A percentile compares a stretch with the other conserved stretches of the same genome.
phyloP scores from a whole-genome alignment of 768 basidiomycete genomes.

The Rhodotorula graminis region DNA sequence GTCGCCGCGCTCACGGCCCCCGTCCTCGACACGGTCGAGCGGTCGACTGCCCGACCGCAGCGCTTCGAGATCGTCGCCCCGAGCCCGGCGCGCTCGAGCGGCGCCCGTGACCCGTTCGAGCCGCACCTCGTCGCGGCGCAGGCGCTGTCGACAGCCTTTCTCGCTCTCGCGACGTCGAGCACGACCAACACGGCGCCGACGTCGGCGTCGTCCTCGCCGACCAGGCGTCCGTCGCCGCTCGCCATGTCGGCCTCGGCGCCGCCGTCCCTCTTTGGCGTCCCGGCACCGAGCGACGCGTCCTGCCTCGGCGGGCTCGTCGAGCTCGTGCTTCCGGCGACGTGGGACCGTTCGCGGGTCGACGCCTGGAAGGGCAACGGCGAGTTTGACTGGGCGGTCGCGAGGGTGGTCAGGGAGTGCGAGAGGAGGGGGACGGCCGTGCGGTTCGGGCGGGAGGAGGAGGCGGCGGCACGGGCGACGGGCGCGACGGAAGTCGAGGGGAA shows the following conservation, averaged over 20 bases:
- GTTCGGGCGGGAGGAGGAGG: not conserved
- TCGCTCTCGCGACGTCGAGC: conserved; percentile 1
- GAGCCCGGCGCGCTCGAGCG: not conserved
- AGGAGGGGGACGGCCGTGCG: conserved; percentile 1
- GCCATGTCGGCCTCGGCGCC: not conserved
- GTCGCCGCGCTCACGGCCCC: not conserved
- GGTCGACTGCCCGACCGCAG: no score
- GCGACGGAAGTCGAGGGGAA: no score
- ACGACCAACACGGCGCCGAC: not conserved
- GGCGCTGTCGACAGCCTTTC: conserved; percentile 22
- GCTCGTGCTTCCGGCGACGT: conserved; percentile 1
- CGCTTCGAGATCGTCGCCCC: conserved; percentile 1
- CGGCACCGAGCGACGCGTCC: not conserved
- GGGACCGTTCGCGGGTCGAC: not conserved
- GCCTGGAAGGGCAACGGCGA: not conserved
- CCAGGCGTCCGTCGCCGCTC: not conserved
- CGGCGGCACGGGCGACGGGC: no score
- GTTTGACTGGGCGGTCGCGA: conserved; percentile 8
- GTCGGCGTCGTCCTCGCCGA: not conserved
- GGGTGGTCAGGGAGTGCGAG: conserved; percentile 1
- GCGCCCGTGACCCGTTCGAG: not conserved
- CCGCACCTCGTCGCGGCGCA: conserved; percentile 18
- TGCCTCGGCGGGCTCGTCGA: not conserved
- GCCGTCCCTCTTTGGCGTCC: not conserved
- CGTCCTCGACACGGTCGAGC: not conserved